Base-by-base conservation (phyloP, 805 yeast genomes). In the Kregervanrija delftensis region DNA sequence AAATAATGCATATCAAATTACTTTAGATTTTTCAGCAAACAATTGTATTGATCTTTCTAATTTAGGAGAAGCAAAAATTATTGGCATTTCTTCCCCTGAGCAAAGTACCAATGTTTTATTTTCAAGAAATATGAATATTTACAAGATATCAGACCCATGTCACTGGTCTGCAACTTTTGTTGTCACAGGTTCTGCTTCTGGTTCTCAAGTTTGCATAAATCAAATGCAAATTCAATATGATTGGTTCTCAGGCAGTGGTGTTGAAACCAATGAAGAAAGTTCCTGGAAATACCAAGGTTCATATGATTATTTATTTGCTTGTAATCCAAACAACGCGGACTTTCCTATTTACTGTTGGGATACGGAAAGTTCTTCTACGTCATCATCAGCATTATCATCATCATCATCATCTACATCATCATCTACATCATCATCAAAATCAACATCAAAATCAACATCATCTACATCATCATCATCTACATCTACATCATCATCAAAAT, bases 201-300 rank as follows among this genome's bases (percentile, higher is more conserved):
- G 48, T 13, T 46, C 49, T 33, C 32, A 37, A 13, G 40, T 45
- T 17, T 51, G 53, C 49, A 51, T 56, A 52, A 51, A 52, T 9
- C 33, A 42, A 15, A 59, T 56, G 47, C 56, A 53, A 42, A 55
- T 59, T 39, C 63, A 59, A 42, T 58, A 47, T 39, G 65, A 59
- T 30, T 59, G 61, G 52, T 45, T 49, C 22, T 55, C 55, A 33
- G 55, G 54, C 14, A 44, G 39, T 13, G 51, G 44, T 9, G 49
- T 33, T 8, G 43, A 43, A 4, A 13, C 39, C 8, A 35, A 39
- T 10, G 30, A 37, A 13, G 33, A 39, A 11, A 33, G 41, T 4
- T 15, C 45, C 11, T 49, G 46, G 47, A 13, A 11, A 3, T 41
- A 41, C 13, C 9, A 12, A n/a, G 39, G 37, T 1, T 35, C 43